Base-by-base conservation (phyloP, 1,284 basidiomycete genomes). In the Cystobasidium pallidum region DNA sequence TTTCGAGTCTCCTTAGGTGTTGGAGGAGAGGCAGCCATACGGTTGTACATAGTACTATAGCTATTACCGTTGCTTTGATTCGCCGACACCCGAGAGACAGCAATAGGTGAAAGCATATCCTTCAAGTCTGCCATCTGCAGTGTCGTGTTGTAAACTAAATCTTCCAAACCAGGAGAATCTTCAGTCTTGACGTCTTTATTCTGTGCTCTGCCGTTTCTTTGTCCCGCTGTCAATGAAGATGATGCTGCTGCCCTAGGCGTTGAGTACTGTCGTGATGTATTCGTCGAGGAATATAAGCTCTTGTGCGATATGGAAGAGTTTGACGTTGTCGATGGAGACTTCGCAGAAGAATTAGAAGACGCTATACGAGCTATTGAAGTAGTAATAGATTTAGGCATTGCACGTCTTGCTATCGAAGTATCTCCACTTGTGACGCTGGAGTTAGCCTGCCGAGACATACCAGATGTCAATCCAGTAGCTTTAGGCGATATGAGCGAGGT, bases 101-200 rank as follows among this genome's bases (percentile, higher is more conserved):
- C 61, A 36, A 71, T 26, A 0, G 68, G 68, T 4, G 59, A 63
- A 30, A 71, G 61, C 49, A 55, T 64, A 32, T 71, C 68, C 39
- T 71, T 41, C 13, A 71, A 26, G 24, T 71, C 68, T 32, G 54
- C 41, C 68, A 71, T 71, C 39, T 52, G 61, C 32, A 71, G 19
- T 19, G 68, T 71, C 13, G 68, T 71, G 49, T 71, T 71, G 32
- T 45, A 39, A n/a, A 71, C 47, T 4, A 71, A 59, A 21, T 59
- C 68, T 11, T 71, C 43, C 28, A 71, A 28, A 24, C 68, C 68
- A 34, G 68, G 68, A 24, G 68, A 71, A 36, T 71, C 61, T 51
- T 71, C 68, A 21, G 49, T 34, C 24, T 13, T 63, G 11, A 21
- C 41, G 2, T 63, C 43, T 59, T 36, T 39, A 13, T 39, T 39